Evolutionary conservation across 75 land plant species (phyloP), one percentile per base, ranked within the genome.

Genomic region (Cryptomeria japonica): DNA sequence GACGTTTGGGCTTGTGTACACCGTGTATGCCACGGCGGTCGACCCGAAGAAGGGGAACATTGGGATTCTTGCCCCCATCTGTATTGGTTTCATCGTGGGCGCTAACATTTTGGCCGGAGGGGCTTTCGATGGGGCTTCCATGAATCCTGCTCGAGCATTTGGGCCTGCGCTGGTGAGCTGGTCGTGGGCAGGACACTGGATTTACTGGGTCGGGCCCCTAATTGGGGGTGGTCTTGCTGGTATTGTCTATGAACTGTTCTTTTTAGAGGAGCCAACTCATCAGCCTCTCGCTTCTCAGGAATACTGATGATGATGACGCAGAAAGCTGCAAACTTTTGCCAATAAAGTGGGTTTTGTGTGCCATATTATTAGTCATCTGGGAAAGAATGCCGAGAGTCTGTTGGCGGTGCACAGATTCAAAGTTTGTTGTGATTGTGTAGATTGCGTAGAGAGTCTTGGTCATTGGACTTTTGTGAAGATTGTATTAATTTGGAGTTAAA

Each of bases 191-290:
- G 85, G 92, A 90, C 96, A 95, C 78, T 95, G 95, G 96, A 91
- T 95, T 15, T 95, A 95, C 92, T 95, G 96, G 96, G 91, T 94
- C 5, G 96, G 96, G 2, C 96, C 96, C 37, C 89, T 95, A 79
- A 88, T 95, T n/a, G 96, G 96, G 18, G 96, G 91, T 18, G 96
- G 85, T 2, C 68, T 95, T 51, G 96, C 96, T 58, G 96, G 90
- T 9, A 15, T 95, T 72, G 80, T 95, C 38, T 95, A 94, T 88
- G 94, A 92, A 82, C 22, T 85, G 73, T 8, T 94, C 87, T 90
- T 92, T 87, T 58, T 92, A 19, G 6, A 10, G 44, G 28, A 39
- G 46, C 78, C 78, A 14, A 79, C 82, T 19, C 82, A 79, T 28
- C 44, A 80, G 28, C 83, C 83, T 38, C 37, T 80, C 2, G 44